A percentile compares a stretch with the other conserved stretches of the same genome.
phyloP scores from a whole-genome alignment of 495 filamentous ascomycete genomes.

The Pseudomonodictys pantanalensis region DNA sequence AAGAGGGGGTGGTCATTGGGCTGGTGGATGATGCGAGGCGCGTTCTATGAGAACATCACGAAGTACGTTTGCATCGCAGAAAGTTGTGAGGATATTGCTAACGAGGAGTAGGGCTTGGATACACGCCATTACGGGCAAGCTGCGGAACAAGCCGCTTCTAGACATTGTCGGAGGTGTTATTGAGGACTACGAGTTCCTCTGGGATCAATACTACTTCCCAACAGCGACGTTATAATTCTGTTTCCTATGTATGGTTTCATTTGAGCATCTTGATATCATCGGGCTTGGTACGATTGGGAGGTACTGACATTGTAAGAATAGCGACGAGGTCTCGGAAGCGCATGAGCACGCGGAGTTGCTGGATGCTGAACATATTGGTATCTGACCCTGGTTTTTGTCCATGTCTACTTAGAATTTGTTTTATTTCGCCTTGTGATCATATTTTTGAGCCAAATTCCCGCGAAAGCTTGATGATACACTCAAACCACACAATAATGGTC shows the following conservation, averaged over 20 bases:
- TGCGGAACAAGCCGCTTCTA: conserved; percentile 72
- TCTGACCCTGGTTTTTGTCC: no score
- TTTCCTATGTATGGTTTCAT: conserved; percentile 8
- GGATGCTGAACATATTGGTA: no score
- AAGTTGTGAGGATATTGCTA: conserved; percentile 29
- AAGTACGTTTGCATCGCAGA: conserved; percentile 51
- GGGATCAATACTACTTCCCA: conserved; percentile 96
- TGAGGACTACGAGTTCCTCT: conserved; percentile 95
- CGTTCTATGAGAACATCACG: conserved; percentile 92
- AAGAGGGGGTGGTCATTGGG: conserved; percentile 83
- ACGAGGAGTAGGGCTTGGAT: conserved; percentile 55
- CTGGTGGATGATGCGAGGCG: conserved; percentile 94
- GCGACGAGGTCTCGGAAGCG: no score
- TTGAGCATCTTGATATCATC: not conserved
- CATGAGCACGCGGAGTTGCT: no score
- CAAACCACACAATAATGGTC: no score
- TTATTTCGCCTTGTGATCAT: no score
- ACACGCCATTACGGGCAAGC: conserved; percentile 58
- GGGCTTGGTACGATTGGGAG: no score
- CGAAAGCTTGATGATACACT: no score
- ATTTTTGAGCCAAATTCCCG: no score
- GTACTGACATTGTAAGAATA: conserved; percentile 22
- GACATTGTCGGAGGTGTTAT: conserved; percentile 76
- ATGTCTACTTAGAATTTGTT: no score
- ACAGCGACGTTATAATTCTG: conserved; percentile 60